Conservation (phyloP, 176 grass and related monocot genomes). For the Tillandsia leiboldiana region DNA sequence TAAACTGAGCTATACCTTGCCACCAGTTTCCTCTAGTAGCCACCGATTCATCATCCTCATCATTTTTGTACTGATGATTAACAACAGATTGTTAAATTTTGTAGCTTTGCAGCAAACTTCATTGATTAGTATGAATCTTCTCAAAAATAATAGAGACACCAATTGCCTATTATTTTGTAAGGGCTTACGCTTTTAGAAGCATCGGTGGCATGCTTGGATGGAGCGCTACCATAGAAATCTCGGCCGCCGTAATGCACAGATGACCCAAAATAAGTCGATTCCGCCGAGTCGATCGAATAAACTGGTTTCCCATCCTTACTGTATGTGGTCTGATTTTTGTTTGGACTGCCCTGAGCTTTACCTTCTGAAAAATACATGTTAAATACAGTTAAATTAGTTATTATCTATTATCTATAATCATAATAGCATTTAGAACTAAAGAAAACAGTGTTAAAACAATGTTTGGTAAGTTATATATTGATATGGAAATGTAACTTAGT, state of each 20-base stretch:
- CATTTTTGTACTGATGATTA: conserved; percentile 39
- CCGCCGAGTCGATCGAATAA: conserved; percentile 24
- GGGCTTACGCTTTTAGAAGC: conserved; percentile 23
- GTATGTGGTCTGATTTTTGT: conserved; percentile 23
- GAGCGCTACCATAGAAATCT: conserved; percentile 62
- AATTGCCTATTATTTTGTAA: background rate
- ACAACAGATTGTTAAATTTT: conserved; percentile 4
- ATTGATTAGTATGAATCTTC: background rate
- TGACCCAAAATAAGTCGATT: conserved; percentile 67
- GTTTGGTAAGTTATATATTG: too few species aligned
- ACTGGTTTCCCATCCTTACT: conserved; percentile 42
- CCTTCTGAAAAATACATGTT: conserved; percentile 29
- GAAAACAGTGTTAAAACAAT: background rate
- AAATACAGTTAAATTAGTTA: background rate
- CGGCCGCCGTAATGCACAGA: conserved; percentile 80
- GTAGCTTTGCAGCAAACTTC: background rate
- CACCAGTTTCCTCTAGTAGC: conserved; percentile 96
- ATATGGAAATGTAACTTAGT: too few species aligned
- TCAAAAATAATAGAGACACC: background rate
- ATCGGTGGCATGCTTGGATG: conserved; percentile 30
- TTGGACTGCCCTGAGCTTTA: conserved; percentile 43
- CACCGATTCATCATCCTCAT: conserved; percentile 38
- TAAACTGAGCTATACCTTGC: conserved; percentile 54
- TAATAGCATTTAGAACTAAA: background rate
- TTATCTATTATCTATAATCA: background rate